These are phyloP conservation scores for Yarrowia keelungensis DNA, from an alignment of 805 yeast genomes.

Conservation along the genomic window DNA sequence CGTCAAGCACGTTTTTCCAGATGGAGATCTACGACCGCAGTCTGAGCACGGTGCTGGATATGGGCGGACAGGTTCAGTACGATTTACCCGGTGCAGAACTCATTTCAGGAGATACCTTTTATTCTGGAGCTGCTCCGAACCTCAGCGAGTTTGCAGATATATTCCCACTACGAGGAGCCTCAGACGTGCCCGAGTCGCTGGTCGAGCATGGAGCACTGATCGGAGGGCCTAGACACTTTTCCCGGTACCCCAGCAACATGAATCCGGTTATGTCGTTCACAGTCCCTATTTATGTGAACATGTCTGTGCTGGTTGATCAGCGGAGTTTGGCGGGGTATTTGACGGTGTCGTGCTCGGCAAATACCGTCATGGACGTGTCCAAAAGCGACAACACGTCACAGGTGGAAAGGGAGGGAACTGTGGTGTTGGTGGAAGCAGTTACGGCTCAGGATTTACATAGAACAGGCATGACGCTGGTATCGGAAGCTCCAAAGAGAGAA, in stretches of 20 bases:
- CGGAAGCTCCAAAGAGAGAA: not conserved
- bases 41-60: slow-evolving; percentile 56
- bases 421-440: slow-evolving; percentile 43
- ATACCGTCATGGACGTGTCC: slow-evolving; percentile 56
- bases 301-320: slow-evolving; percentile 67
- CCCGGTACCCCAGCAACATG: slow-evolving; percentile 18
- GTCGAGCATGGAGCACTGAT: slow-evolving; percentile 19
- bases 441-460: slow-evolving; percentile 43
- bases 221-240: slow-evolving; percentile 17
- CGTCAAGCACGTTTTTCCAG: slow-evolving; percentile 67
- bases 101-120: not conserved
- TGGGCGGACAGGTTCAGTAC: slow-evolving; percentile 28
- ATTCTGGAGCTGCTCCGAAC: slow-evolving; percentile 24
- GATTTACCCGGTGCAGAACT: not conserved
- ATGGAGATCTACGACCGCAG: slow-evolving; percentile 73
- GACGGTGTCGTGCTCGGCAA: slow-evolving; percentile 55
- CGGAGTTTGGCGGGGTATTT: slow-evolving; percentile 74
- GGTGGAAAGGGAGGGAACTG: slow-evolving; percentile 47
- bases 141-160: slow-evolving; percentile 10
- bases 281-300: slow-evolving; percentile 73
- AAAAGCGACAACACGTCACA: slow-evolving; percentile 54
- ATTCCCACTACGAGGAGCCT: slow-evolving; percentile 18
- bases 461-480: slow-evolving; percentile 11
- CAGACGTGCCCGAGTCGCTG: not conserved
- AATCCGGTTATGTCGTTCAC: slow-evolving; percentile 71